A percentile compares a stretch with the other conserved stretches of the same genome.
These are phyloP conservation scores for Colletotrichum sublineola DNA, from an alignment of 2,329 filamentous ascomycete species.

Conservation along the genomic window DNA sequence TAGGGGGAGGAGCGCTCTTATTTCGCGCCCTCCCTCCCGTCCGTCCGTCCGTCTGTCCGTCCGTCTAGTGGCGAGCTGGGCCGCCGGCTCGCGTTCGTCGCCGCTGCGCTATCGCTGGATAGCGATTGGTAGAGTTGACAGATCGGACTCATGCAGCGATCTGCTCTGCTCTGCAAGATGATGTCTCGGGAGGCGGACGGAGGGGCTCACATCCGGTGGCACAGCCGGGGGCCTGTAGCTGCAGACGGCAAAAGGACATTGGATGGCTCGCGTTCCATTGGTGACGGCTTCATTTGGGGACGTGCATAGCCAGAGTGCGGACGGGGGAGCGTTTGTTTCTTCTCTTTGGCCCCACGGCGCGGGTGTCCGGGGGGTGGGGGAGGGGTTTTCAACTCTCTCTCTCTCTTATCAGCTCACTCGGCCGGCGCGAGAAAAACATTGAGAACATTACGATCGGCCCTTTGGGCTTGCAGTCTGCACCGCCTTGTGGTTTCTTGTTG, in stretches of 20 bases:
- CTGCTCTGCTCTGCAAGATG: not conserved
- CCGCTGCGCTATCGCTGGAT: conserved; percentile 17
- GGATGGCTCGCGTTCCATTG: conserved; percentile 6
- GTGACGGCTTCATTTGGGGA: conserved; percentile 10
- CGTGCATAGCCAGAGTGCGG: not conserved
- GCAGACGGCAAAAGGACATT: conserved; percentile 36
- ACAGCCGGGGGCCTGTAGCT: conserved; percentile 1
- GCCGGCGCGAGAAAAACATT: no score
- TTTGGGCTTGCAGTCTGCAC: no score
- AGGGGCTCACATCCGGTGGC: not conserved
- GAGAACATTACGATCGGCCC: not conserved
- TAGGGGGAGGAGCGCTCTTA: not conserved
- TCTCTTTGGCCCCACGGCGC: no score
- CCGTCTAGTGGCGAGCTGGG: conserved; percentile 10
- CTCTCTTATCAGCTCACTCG: not conserved
- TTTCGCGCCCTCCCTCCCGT: not conserved
- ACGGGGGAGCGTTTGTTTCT: not conserved
- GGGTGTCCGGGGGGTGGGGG: not conserved
- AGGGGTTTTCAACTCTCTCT: not conserved
- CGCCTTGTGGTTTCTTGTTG: not conserved
- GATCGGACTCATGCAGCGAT: not conserved
- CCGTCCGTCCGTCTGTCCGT: no score
- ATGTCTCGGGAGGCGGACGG: not conserved
- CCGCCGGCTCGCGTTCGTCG: conserved; percentile 1
- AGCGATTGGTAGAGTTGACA: conserved; percentile 29